A percentile compares a stretch with the other conserved stretches of the same genome.
These are phyloP conservation scores for Phytopythium kandeliae DNA, from an alignment of 352 stramenopile genomes.

Conservation along the genomic window DNA sequence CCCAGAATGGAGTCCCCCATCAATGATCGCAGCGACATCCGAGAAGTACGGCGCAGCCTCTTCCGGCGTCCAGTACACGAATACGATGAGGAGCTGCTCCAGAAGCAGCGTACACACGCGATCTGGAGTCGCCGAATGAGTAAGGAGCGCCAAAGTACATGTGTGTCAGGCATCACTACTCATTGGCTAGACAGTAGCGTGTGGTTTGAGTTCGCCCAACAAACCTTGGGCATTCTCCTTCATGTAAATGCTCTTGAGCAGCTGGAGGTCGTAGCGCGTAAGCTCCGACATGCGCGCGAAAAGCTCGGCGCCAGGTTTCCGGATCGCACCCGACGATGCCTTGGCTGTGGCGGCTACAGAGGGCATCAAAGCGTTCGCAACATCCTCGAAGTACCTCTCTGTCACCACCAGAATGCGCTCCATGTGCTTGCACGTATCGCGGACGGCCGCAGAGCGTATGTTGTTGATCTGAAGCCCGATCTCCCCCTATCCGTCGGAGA, in stretches of 20 bases:
- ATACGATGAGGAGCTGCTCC: constrained; percentile 49
- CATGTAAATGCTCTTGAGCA: constrained; percentile 39
- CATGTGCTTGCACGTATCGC: constrained; percentile 39
- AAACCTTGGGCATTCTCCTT: constrained; percentile 32
- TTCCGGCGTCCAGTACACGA: constrained; percentile 44
- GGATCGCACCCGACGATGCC: constrained; percentile 40
- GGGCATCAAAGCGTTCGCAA: constrained; percentile 52
- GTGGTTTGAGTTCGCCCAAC: neutral
- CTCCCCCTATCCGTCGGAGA: constrained; percentile 18
- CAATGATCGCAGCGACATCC: constrained; percentile 51
- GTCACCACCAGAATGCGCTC: constrained; percentile 40
- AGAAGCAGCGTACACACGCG: constrained; percentile 45
- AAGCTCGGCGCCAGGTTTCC: constrained; percentile 40
- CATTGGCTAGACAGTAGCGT: neutral
- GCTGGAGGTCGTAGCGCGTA: constrained; percentile 51
- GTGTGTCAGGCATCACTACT: neutral
- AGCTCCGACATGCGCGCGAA: constrained; percentile 49
- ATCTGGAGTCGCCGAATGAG: constrained; percentile 18
- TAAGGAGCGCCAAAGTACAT: neutral
- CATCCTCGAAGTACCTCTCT: constrained; percentile 35
- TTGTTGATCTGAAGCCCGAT: constrained; percentile 37
- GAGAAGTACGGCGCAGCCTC: constrained; percentile 36
- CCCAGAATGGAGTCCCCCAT: constrained; percentile 37
- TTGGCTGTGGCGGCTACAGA: constrained; percentile 48
- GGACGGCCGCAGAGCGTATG: constrained; percentile 48